These are phyloP conservation scores for Limonium bicolor DNA, from an alignment of 148 eudicot species.

Conservation along the genomic window DNA sequence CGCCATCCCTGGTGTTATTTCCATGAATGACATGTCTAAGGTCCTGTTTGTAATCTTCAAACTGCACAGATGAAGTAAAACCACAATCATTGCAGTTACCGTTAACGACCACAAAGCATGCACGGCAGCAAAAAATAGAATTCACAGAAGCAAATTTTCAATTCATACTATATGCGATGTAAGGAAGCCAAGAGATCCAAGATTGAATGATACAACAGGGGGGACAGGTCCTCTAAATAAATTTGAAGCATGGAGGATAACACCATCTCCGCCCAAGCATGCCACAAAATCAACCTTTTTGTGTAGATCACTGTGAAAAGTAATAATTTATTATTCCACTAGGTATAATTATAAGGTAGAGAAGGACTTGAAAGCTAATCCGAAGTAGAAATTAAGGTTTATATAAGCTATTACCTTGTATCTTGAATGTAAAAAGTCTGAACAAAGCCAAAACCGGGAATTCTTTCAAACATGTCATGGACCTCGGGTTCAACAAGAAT, in stretches of 20 bases:
- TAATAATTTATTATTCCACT: conserved; percentile 3
- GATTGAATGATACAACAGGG: conserved; percentile 96
- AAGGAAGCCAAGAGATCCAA: conserved; percentile 97
- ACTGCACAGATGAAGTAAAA: conserved; percentile 28
- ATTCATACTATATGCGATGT: conserved; percentile 68
- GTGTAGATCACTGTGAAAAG: conserved; percentile 65
- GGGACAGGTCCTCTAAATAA: conserved; percentile 87
- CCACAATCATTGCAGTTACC: not conserved
- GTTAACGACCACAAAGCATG: not conserved
- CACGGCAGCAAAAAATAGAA: not conserved
- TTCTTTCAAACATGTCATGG: conserved; percentile 91
- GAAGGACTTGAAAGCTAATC: too few species aligned
- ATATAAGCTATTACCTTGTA: conserved; percentile 41
- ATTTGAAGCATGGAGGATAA: conserved; percentile 93
- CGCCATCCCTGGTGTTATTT: conserved; percentile 86
- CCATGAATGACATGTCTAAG: conserved; percentile 77
- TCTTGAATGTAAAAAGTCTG: conserved; percentile 98
- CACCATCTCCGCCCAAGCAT: conserved; percentile 98
- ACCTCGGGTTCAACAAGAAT: conserved; percentile 96
- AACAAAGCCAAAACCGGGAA: conserved; percentile 94
- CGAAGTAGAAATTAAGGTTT: not conserved
- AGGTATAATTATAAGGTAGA: not conserved
- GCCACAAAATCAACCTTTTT: conserved; percentile 94
- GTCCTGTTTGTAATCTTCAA: conserved; percentile 71
- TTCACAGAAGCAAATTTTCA: conserved; percentile 7